A percentile compares a stretch with the other conserved stretches of the same genome.
These are phyloP conservation scores for Abelmoschus esculentus DNA, from an alignment of 345 rosid genomes.

Conservation along the genomic window DNA sequence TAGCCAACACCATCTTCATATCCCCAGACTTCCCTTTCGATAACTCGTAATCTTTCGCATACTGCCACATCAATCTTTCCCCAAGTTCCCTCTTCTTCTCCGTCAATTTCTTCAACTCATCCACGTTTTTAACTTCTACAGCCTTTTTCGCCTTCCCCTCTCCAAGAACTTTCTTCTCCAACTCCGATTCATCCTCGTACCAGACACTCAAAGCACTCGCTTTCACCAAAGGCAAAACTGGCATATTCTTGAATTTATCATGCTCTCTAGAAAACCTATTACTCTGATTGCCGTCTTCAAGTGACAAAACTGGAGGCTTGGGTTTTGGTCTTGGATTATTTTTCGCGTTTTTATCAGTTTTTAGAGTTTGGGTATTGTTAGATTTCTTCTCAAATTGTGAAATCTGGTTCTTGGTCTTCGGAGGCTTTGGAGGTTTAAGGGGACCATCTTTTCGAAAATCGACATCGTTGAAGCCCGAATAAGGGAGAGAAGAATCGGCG, in stretches of 20 bases:
- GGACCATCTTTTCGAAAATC: constrained; percentile 55
- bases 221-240: constrained; percentile 68
- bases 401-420: background rate
- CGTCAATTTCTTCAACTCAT: constrained; percentile 44
- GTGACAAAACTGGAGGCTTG: constrained; percentile 51
- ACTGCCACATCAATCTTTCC: constrained; percentile 82
- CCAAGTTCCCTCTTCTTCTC: constrained; percentile 68
- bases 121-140: constrained; percentile 34
- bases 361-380: constrained; percentile 13
- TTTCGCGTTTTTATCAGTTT: constrained; percentile 6
- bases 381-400: constrained; percentile 10
- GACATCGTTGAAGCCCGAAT: constrained; percentile 63
- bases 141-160: constrained; percentile 22
- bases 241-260: constrained; percentile 47
- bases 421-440: constrained; percentile 12
- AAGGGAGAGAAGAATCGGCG: constrained; percentile 42
- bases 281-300: constrained; percentile 27
- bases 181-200: constrained; percentile 63
- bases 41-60: constrained; percentile 48
- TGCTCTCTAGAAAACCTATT: background rate
- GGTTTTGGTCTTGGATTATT: constrained; percentile 28
- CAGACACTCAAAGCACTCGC: constrained; percentile 61
- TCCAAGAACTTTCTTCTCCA: constrained; percentile 68
- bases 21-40: constrained; percentile 72
- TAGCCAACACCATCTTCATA: constrained; percentile 75